Conservation (phyloP, 352 stramenopile genomes). For the Globisporangium canariense region DNA sequence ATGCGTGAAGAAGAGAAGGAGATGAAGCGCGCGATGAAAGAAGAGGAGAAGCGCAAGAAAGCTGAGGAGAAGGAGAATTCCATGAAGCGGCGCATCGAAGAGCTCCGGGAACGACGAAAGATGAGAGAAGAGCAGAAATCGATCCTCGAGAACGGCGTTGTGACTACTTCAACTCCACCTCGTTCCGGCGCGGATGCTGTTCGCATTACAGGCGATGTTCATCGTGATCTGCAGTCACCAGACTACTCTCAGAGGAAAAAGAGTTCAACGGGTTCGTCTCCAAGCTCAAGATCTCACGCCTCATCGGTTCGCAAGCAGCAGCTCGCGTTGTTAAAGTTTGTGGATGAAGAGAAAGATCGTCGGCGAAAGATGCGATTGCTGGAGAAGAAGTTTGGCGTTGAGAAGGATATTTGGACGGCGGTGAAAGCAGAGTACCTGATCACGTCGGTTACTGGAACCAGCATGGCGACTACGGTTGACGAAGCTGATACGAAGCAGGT, state of each 20-base stretch:
- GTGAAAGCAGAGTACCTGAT: slow-evolving; percentile 41
- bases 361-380: slow-evolving; percentile 51
- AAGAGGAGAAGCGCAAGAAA: slow-evolving; percentile 72
- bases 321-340: slow-evolving; percentile 61
- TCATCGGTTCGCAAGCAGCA: slow-evolving; percentile 42
- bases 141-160: slow-evolving; percentile 72
- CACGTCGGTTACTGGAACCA: slow-evolving; percentile 2
- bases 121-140: slow-evolving; percentile 67
- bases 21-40: slow-evolving; percentile 57
- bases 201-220: slow-evolving; percentile 4
- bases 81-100: slow-evolving; percentile 75
- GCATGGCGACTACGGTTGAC: neutral
- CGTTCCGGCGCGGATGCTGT: slow-evolving; percentile 17
- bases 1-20: slow-evolving; percentile 73
- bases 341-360: slow-evolving; percentile 62
- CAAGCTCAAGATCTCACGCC: slow-evolving; percentile 9
- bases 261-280: neutral
- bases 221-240: neutral
- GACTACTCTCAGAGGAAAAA: slow-evolving; percentile 19
- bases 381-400: slow-evolving; percentile 47
- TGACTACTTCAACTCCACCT: slow-evolving; percentile 37
- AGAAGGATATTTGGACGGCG: slow-evolving; percentile 50
- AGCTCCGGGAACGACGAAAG: slow-evolving; percentile 56
- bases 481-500: neutral
- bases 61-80: slow-evolving; percentile 64